Evolutionary conservation across 768 basidiomycete species (phyloP), one percentile per base, ranked within the genome.

Genomic region (Tylopilus felleus): DNA sequence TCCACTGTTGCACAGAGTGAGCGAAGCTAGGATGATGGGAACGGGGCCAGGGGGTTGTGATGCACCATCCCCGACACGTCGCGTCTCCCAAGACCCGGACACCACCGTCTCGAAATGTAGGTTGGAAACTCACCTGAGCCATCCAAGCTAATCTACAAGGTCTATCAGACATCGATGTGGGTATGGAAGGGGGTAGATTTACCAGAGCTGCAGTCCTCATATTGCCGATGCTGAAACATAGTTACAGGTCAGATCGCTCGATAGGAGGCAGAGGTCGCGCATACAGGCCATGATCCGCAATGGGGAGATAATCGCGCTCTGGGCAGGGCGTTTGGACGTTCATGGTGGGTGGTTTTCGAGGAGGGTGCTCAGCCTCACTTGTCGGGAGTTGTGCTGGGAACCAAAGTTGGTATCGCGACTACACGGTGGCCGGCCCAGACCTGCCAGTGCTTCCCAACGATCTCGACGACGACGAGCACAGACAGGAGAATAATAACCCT

Each of bases 241-340:
- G 16, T 36, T 28, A 45, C 17, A 5, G 41, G 52, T 63, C 38
- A 64, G 60, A 56, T 56, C 10, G 16, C 23, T 29, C 14, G n/a
- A 57, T 47, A 25, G 8, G 22, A 12, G 19, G 4, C 42, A 29
- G 44, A 23, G 19, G 28, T 35, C n/a, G 49, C 25, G 70, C 84
- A 68, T 67, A 90, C 87, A 93, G 68, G 43, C 78, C 90, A 74
- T 93, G 90, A 64, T 92, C 90, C 16, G 87, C 81, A 50, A 93
- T 86, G 21, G 86, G 75, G 45, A 85, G 69, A 66, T 92, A 92
- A 47, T 83, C 87, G 49, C 88, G 77, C 31, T 86, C 74, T 39
- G 73, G 65, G 46, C 64, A 63, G 28, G 84, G 84, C 25, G 79
- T 67, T 33, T 77, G 78, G 51, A 80, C 62, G 65, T 84, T 86